Evolutionary conservation across 192 early-diverging fungal species (phyloP).

Genomic region (Phycomyces blakesleeanus): DNA sequence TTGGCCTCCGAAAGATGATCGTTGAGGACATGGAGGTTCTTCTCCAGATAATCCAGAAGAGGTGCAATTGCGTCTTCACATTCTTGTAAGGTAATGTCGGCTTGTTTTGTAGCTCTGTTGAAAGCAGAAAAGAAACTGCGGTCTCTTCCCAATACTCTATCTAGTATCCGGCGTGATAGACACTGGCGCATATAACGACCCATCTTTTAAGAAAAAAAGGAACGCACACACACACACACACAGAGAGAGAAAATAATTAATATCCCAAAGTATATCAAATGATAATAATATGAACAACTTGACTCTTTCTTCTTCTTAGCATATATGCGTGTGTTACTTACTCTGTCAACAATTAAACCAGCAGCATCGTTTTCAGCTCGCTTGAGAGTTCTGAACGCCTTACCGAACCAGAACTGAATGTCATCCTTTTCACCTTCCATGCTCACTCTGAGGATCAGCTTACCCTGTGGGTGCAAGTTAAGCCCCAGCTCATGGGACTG

Average conservation of each 20-base stretch:
- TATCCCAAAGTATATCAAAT: too few relatives aligned
- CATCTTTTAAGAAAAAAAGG: conserved; percentile 43
- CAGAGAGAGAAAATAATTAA: background rate
- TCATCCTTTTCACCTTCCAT: conserved; percentile 78
- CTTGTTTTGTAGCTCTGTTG: conserved; percentile 22
- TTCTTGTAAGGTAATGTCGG: conserved; percentile 39
- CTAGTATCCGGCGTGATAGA: conserved; percentile 57
- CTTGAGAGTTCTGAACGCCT: conserved; percentile 68
- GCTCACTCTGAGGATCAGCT: conserved; percentile 63
- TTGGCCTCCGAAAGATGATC: conserved; percentile 64
- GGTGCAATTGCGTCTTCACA: conserved; percentile 67
- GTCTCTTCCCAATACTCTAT: conserved; percentile 43
- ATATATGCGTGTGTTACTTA: too few relatives aligned
- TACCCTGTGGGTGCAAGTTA: conserved; percentile 66
- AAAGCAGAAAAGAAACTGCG: conserved; percentile 44
- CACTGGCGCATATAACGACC: conserved; percentile 59
- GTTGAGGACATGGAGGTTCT: conserved; percentile 61
- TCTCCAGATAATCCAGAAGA: conserved; percentile 76
- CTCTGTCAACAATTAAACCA: conserved; percentile 65
- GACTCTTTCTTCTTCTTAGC: too few relatives aligned
- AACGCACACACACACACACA: background rate
- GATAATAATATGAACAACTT: too few relatives aligned
- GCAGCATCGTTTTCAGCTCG: conserved; percentile 65
- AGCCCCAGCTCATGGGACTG: conserved; percentile 66
- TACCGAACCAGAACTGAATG: conserved; percentile 78